Base-by-base conservation (phyloP, 208 protist genomes). In the Trypanosoma theileri region DNA sequence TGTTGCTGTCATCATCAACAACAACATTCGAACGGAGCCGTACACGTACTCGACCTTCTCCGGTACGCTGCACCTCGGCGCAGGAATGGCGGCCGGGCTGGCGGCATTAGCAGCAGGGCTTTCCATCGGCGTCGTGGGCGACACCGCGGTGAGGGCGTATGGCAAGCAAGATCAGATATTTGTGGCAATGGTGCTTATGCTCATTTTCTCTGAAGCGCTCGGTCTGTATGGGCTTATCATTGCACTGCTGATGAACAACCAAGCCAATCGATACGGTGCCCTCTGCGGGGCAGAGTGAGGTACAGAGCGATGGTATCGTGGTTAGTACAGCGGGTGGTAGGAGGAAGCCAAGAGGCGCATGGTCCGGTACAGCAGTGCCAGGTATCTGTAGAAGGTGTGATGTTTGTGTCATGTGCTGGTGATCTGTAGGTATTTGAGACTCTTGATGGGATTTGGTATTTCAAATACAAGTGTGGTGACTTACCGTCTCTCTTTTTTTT, bases 151-250 rank as follows among this genome's bases (percentile, higher is more conserved):
- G 17, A 75, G 93, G 45, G 89, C 91, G 26, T 95, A 94, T 79
- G 91, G 86, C 16, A 94, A 98, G 79, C 96, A 99, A 83, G 98
- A 98, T 46, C 94, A 97, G 78, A 91, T 99, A 17, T 99, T 99
- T 84, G 97, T 99, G 46, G 97, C 92, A 54, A 99, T 99, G 98
- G 97, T 99, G 76, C 91, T 99, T 19, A 99, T 99, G 89, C 97
- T 99, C 46, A 99, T 99, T 91, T 99, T 99, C 84, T 98, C 97
- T 21, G 99, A 99, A 88, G 98, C 98, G 63, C 88, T 99, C 13
- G 99, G 96, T 66, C 74, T 99, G 4, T 98, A 99, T 80, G 99
- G 99, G 56, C 91, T 99, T 63, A 99, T 99, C 78, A 98, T 99
- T 69, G 98, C 96, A 61, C 75, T 99, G 21, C 80, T 96, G 24